phyloP scores from a whole-genome alignment of 306 rosid species.

The Echinosophora koreensis region DNA sequence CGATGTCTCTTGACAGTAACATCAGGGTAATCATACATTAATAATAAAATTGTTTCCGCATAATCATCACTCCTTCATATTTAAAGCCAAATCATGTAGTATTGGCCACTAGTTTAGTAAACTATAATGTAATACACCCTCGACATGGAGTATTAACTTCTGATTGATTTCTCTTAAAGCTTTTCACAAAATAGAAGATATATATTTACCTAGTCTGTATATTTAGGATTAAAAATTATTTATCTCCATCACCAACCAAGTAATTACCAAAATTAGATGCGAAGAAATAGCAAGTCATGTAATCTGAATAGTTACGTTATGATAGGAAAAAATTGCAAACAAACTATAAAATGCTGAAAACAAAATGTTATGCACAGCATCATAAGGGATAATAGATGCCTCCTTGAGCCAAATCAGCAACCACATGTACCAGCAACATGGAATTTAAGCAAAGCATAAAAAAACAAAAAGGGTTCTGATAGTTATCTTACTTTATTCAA shows the following conservation, averaged over 20 bases:
- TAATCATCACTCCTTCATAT: not conserved
- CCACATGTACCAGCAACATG: constrained; percentile 36
- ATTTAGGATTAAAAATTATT: not conserved
- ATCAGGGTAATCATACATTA: not conserved
- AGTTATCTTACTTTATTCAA: constrained; percentile 72
- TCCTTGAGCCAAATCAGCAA: constrained; percentile 29
- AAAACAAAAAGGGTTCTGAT: constrained; percentile 18
- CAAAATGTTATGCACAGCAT: not conserved
- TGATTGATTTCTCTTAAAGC: not conserved
- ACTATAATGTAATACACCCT: not conserved
- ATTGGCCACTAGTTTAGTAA: not conserved
- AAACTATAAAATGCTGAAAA: not conserved
- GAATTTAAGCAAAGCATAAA: constrained; percentile 34
- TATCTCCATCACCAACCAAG: not conserved
- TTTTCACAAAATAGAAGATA: not conserved
- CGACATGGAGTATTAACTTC: not conserved
- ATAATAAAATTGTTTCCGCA: not conserved
- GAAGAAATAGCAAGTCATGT: not conserved
- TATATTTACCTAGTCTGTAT: not conserved
- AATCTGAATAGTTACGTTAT: not conserved
- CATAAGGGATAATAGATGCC: constrained; percentile 4
- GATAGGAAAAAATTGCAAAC: not conserved
- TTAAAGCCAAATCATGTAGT: constrained; percentile 1
- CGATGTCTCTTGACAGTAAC: not conserved
- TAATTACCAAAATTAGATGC: not conserved